Percentiles rank a stretch among this genome's conserved stretches.
These are phyloP conservation scores for Xylaria sp. DNA, from an alignment of 2,329 filamentous ascomycete genomes.

Conservation along the genomic window DNA sequence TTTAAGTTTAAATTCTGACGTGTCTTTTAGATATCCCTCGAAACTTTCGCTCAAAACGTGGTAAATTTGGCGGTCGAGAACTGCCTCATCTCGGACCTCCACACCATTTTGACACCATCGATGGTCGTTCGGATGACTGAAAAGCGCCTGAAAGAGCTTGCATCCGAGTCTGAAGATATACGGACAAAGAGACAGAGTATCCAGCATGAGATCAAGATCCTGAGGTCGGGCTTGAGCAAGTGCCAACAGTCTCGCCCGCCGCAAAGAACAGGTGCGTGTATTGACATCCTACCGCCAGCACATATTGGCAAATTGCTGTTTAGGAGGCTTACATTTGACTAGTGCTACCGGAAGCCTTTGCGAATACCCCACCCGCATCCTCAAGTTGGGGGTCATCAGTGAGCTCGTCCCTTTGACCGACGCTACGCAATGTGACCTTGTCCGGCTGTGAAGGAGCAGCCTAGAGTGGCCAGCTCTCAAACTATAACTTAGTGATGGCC, in stretches of 20 bases:
- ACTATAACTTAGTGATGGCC: too few relatives aligned
- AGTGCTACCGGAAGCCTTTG: neutral
- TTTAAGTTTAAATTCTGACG: neutral
- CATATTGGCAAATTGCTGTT: neutral
- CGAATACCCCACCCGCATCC: neutral
- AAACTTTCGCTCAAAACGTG: slow-evolving; percentile 55
- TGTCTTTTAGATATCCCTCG: slow-evolving; percentile 46
- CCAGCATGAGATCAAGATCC: neutral
- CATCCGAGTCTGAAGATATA: slow-evolving; percentile 41
- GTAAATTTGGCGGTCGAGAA: slow-evolving; percentile 55
- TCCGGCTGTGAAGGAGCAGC: too few relatives aligned
- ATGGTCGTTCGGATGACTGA: slow-evolving; percentile 45
- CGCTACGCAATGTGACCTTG: neutral
- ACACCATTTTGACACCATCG: slow-evolving; percentile 48
- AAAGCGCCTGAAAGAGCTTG: slow-evolving; percentile 37
- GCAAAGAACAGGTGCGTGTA: neutral
- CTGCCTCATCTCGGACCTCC: slow-evolving; percentile 51
- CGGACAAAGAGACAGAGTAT: neutral
- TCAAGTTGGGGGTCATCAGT: neutral
- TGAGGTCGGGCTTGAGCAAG: neutral
- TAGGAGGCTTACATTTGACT: neutral
- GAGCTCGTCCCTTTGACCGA: neutral
- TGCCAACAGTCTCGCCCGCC: neutral
- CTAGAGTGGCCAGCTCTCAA: too few relatives aligned
- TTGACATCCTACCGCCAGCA: neutral